Percentiles rank a stretch among this genome's conserved stretches.
Conservation (phyloP, 2,329 filamentous ascomycete species). For the Pleoardoris graminearum region DNA sequence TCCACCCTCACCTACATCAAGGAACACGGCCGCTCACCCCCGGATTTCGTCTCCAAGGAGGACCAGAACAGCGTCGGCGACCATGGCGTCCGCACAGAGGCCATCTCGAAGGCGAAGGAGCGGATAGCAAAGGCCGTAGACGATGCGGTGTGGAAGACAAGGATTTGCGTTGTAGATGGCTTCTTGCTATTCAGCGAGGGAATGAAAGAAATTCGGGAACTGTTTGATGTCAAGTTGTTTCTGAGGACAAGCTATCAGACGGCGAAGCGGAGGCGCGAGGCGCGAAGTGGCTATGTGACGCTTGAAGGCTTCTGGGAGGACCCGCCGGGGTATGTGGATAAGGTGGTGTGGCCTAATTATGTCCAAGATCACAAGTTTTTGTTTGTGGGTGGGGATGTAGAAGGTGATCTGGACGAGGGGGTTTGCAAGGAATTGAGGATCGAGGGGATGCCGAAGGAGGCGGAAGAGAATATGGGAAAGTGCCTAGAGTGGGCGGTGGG, state of each 20-base stretch:
- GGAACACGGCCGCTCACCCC: conserved; percentile 64
- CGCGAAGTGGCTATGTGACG: conserved; percentile 76
- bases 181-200: conserved; percentile 78
- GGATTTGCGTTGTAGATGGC: conserved; percentile 75
- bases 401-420: conserved; percentile 57
- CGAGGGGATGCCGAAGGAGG: conserved; percentile 46
- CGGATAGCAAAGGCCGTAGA: conserved; percentile 18
- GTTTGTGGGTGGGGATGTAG: conserved; percentile 70
- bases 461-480: conserved; percentile 37
- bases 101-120: conserved; percentile 45
- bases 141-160: conserved; percentile 23
- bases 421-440: conserved; percentile 35
- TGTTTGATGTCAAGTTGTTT: conserved; percentile 78
- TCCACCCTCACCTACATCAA: conserved; percentile 72
- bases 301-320: conserved; percentile 90
- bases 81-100: conserved; percentile 32
- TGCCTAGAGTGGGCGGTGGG: conserved; percentile 39
- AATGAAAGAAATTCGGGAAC: conserved; percentile 56
- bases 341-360: conserved; percentile 96
- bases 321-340: conserved; percentile 90
- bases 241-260: conserved; percentile 65
- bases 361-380: conserved; percentile 79
- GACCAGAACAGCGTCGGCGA: conserved; percentile 59
- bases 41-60: conserved; percentile 58
- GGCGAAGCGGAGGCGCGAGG: conserved; percentile 68